Conservation (phyloP, 2,329 filamentous ascomycete genomes). For the Hypoxylon sp. region DNA sequence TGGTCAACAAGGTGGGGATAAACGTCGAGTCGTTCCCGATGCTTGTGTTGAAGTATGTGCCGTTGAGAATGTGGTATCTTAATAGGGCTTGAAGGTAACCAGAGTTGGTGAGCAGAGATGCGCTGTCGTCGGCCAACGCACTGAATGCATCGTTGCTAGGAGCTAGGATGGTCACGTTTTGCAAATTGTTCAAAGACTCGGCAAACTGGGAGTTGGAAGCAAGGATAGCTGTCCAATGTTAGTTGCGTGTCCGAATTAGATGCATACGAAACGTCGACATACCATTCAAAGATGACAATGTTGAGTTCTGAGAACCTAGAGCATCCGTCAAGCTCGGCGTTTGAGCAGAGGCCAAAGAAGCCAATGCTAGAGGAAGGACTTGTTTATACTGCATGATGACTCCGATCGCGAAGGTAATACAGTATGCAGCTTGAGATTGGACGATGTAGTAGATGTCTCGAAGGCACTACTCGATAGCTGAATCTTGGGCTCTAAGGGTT, state of each 20-base stretch:
- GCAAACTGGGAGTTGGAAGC: constrained; percentile 26
- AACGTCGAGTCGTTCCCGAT: constrained; percentile 46
- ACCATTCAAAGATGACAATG: constrained; percentile 34
- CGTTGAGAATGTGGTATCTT: constrained; percentile 66
- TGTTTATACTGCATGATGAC: constrained; percentile 32
- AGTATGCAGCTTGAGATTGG: background rate
- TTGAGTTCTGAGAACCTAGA: constrained; percentile 34
- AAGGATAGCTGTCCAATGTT: constrained; percentile 29
- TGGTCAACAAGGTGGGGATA: constrained; percentile 56
- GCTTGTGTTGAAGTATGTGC: constrained; percentile 51
- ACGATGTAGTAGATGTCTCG: background rate
- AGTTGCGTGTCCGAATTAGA: background rate
- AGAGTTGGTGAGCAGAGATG: constrained; percentile 36
- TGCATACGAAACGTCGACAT: constrained; percentile 1
- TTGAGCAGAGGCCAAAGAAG: constrained; percentile 28
- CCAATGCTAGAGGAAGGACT: constrained; percentile 21
- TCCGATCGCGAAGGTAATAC: no score
- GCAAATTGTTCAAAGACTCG: constrained; percentile 22
- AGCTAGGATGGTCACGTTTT: constrained; percentile 66
- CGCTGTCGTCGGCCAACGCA: constrained; percentile 48
- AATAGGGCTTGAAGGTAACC: constrained; percentile 54
- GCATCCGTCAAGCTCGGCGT: constrained; percentile 34
- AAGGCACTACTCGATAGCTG: background rate
- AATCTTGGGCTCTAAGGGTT: no score
- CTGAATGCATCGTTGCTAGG: constrained; percentile 62